These are phyloP conservation scores for Sisymbrium irio DNA, from an alignment of 345 rosid species.

Conservation along the genomic window DNA sequence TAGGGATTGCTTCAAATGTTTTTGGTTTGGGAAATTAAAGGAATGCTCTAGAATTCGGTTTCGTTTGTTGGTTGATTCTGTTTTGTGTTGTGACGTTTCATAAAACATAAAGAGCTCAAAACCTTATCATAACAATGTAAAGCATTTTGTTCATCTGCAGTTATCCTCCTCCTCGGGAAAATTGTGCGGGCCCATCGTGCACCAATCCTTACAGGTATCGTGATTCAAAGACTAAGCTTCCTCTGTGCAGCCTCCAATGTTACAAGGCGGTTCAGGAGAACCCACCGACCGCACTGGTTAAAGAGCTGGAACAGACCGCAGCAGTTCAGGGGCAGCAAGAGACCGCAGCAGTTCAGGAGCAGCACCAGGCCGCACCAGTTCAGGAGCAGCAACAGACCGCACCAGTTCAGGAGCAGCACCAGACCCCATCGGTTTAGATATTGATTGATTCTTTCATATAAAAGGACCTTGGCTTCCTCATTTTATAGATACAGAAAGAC, in stretches of 20 bases:
- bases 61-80: neutral
- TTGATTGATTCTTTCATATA: slow-evolving; percentile 35
- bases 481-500: slow-evolving; percentile 9
- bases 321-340: too few species aligned
- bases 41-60: neutral
- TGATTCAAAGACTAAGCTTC: slow-evolving; percentile 81
- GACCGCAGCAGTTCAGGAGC: slow-evolving; percentile 44
- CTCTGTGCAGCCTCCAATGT: slow-evolving; percentile 91
- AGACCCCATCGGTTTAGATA: neutral
- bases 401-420: too few species aligned
- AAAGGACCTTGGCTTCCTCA: slow-evolving; percentile 9
- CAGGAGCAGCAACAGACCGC: too few species aligned
- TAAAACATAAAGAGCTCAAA: neutral
- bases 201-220: slow-evolving; percentile 76
- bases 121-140: neutral
- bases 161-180: slow-evolving; percentile 91
- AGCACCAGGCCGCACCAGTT: neutral
- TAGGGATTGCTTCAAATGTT: neutral
- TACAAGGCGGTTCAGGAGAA: slow-evolving; percentile 63
- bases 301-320: too few species aligned
- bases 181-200: slow-evolving; percentile 79
- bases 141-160: slow-evolving; percentile 39
- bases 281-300: too few species aligned
- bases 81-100: neutral
- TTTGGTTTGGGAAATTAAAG: neutral